These are phyloP conservation scores for Saccharomyces jurei DNA, from an alignment of 805 yeast genomes.

Conservation along the genomic window DNA sequence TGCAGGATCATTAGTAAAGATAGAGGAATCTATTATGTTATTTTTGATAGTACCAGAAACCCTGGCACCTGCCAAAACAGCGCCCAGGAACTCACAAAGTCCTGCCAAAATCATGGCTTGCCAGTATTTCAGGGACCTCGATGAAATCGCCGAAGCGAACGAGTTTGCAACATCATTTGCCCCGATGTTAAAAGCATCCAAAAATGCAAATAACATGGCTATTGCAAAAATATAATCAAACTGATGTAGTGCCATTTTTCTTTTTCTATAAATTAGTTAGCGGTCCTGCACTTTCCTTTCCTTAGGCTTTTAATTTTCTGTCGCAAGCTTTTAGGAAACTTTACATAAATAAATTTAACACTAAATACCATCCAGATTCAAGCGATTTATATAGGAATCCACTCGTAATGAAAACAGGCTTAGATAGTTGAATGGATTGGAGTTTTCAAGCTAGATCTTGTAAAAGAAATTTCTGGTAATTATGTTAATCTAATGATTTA, in stretches of 20 bases:
- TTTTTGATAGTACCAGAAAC: constrained; percentile 67
- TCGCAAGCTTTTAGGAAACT: background rate
- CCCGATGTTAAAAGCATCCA: constrained; percentile 75
- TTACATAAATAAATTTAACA: too few relatives aligned
- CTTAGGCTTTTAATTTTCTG: background rate
- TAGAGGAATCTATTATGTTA: constrained; percentile 47
- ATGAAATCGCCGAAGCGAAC: constrained; percentile 67
- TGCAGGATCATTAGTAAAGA: constrained; percentile 50
- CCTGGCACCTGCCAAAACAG: constrained; percentile 63
- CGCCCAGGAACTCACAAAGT: constrained; percentile 66
- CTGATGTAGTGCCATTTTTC: constrained; percentile 37
- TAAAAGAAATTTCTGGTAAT: too few relatives aligned
- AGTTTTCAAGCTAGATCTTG: background rate
- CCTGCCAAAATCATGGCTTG: constrained; percentile 72
- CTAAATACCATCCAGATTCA: background rate
- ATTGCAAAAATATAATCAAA: constrained; percentile 67
- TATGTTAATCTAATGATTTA: background rate
- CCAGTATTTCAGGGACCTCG: constrained; percentile 60
- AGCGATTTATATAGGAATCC: background rate
- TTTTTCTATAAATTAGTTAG: background rate
- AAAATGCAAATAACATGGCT: constrained; percentile 60
- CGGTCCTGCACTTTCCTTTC: background rate
- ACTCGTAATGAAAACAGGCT: background rate
- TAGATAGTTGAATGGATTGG: background rate
- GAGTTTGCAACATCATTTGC: constrained; percentile 81